A percentile compares a stretch with the other conserved stretches of the same genome.
Evolutionary conservation across 2,329 filamentous ascomycete genomes (phyloP).

Genomic region (Diaporthe longicolla): DNA sequence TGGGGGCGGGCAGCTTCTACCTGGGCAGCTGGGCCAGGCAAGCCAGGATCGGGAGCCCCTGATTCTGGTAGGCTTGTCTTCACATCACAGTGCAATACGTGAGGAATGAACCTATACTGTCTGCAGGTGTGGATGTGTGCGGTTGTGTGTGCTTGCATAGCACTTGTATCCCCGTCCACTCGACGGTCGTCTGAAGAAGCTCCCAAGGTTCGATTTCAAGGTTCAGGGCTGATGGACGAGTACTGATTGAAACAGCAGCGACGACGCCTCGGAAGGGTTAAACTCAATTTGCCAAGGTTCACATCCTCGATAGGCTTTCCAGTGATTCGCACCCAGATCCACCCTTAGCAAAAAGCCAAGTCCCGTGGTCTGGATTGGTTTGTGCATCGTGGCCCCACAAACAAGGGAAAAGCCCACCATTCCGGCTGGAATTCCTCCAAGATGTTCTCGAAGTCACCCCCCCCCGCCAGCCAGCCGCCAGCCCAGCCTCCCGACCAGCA

Average conservation of each 20-base stretch:
- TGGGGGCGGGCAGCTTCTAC: not conserved
- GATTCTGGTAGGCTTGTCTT: too few species aligned
- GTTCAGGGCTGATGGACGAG: slow-evolving; percentile 18
- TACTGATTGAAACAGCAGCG: slow-evolving; percentile 4
- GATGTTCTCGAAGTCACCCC: too few species aligned
- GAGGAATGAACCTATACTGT: too few species aligned
- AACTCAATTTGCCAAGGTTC: slow-evolving; percentile 31
- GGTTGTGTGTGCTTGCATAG: not conserved
- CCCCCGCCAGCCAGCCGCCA: too few species aligned
- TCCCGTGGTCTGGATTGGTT: too few species aligned
- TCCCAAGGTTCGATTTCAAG: slow-evolving; percentile 14
- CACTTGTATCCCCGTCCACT: not conserved
- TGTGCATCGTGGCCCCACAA: not conserved
- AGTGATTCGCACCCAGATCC: not conserved
- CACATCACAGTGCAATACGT: too few species aligned
- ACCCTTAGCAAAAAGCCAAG: not conserved
- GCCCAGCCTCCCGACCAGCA: not conserved
- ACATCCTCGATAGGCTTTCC: slow-evolving; percentile 5
- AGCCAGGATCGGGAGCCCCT: too few species aligned
- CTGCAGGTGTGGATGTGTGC: too few species aligned
- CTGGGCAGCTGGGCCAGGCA: too few species aligned
- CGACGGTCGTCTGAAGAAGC: slow-evolving; percentile 27
- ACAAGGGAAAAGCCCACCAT: not conserved
- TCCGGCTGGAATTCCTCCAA: too few species aligned
- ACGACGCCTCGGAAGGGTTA: not conserved